Conservation (phyloP, 2,329 filamentous ascomycete genomes). For the Aspergillus bombycis region DNA sequence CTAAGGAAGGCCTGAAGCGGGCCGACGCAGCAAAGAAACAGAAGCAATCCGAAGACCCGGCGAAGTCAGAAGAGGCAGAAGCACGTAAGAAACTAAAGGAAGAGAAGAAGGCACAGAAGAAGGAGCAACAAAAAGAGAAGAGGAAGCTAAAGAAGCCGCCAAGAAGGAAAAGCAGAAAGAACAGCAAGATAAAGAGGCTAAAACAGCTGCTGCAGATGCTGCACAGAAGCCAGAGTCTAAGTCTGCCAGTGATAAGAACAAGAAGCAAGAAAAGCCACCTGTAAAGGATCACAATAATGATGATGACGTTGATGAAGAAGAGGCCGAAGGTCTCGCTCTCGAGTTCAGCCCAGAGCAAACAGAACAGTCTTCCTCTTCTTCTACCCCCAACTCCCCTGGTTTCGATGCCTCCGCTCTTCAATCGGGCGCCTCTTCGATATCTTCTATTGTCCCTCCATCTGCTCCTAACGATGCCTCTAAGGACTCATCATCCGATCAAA, state of each 20-base stretch:
- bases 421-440: slow-evolving; percentile 67
- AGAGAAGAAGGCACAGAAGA: slow-evolving; percentile 50
- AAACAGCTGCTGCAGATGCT: slow-evolving; percentile 21
- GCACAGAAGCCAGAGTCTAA: slow-evolving; percentile 27
- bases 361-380: slow-evolving; percentile 48
- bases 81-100: slow-evolving; percentile 42
- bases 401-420: slow-evolving; percentile 57
- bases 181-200: slow-evolving; percentile 29
- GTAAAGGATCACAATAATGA: slow-evolving; percentile 30
- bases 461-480: slow-evolving; percentile 31
- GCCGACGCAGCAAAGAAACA: slow-evolving; percentile 55
- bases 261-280: slow-evolving; percentile 18
- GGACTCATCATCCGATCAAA: slow-evolving; percentile 48
- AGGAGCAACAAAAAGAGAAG: slow-evolving; percentile 54
- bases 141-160: slow-evolving; percentile 47
- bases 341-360: slow-evolving; percentile 45
- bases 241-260: slow-evolving; percentile 23
- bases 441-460: slow-evolving; percentile 60
- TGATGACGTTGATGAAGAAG: slow-evolving; percentile 37
- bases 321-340: slow-evolving; percentile 55
- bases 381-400: slow-evolving; percentile 59
- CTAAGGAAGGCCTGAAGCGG: slow-evolving; percentile 65
- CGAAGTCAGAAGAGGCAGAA: slow-evolving; percentile 38
- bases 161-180: slow-evolving; percentile 42
- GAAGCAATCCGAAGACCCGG: slow-evolving; percentile 48